Evolutionary conservation across 2,329 filamentous ascomycete genomes (phyloP), one percentile per base, ranked within the genome.

Genomic region (Graphium sp.): DNA sequence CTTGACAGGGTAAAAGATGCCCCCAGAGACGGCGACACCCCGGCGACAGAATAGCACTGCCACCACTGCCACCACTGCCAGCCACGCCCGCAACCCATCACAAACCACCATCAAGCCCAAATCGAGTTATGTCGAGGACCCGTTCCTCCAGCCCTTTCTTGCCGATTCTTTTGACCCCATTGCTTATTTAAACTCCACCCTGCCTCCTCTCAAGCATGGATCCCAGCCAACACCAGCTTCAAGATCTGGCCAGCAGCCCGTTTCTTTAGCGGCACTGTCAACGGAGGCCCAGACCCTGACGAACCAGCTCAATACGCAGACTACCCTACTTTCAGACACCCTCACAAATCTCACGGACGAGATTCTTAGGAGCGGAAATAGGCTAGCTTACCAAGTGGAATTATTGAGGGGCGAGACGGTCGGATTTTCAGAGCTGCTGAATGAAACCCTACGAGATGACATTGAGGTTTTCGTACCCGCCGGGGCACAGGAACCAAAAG

Each of bases 301-400:
- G 26, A 81, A 84, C 2, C 80, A 87, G 44, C 70, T 95, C 43
- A 91, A 81, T 45, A 78, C 82, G 7, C 83, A 94, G 47, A 92
- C 84, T 2, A 77, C 82, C 12, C 70, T 84, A 25, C 59, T 94
- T 6, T 83, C 84, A 10, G 73, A 66, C 30, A 80, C 74, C 25
- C 63, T 98, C 33, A 93, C 84, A 18, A 76, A 87, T 43, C 60
- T 95, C 34, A 94, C 89, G 8, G 87, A 98, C 49, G 89, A 95
- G 40, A 95, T 98, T 37, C 54, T 98, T 35, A 71, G 89, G 32
- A 85, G 82, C 43, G 82, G 85, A 16, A 83, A 81, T 37, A 68
- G 87, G 4, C 58, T 98, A 32, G 83, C 85, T 13, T 98, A 98
- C 45, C 82, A 95, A 52, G 87, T 95, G 13, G 87, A 95, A 51